These are phyloP conservation scores for Trichaptum fuscoviolaceum DNA, from an alignment of 768 basidiomycete genomes.

Conservation along the genomic window DNA sequence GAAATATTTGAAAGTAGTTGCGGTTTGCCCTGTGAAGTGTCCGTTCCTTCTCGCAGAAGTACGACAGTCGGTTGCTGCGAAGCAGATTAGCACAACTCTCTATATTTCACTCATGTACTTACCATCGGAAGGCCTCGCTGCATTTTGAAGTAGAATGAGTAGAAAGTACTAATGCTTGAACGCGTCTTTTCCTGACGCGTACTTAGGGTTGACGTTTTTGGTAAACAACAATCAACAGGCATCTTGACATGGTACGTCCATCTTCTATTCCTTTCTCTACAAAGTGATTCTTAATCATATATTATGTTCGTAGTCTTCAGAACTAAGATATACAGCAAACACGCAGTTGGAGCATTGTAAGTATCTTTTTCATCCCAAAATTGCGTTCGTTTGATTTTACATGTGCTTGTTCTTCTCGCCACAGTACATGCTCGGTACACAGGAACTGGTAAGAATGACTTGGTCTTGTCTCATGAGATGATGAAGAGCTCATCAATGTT, in stretches of 20 bases:
- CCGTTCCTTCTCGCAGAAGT: conserved; percentile 93
- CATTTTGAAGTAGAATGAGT: conserved; percentile 46
- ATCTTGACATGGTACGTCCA: conserved; percentile 16
- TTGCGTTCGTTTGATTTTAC: conserved; percentile 9
- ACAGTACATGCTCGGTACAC: conserved; percentile 94
- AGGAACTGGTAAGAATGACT: conserved; percentile 69
- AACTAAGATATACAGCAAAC: conserved; percentile 92
- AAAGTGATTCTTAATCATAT: neutral
- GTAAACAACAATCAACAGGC: conserved; percentile 2
- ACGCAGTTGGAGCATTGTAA: conserved; percentile 91
- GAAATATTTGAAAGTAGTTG: conserved; percentile 95
- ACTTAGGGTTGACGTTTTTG: conserved; percentile 1
- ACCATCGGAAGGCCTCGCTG: conserved; percentile 82
- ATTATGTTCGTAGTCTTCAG: conserved; percentile 58
- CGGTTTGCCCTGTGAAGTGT: conserved; percentile 89
- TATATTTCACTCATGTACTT: conserved; percentile 5
- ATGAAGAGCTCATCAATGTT: conserved; percentile 10
- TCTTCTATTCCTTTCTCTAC: conserved; percentile 6
- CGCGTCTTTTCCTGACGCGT: conserved; percentile 1
- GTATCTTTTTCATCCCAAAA: conserved; percentile 26
- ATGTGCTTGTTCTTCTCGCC: conserved; percentile 15
- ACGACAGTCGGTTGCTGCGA: conserved; percentile 94
- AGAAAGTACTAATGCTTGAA: neutral
- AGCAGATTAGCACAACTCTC: conserved; percentile 12
- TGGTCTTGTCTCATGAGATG: neutral